These are phyloP conservation scores for Candida loeiensis DNA, from an alignment of 805 yeast species.

Conservation along the genomic window DNA sequence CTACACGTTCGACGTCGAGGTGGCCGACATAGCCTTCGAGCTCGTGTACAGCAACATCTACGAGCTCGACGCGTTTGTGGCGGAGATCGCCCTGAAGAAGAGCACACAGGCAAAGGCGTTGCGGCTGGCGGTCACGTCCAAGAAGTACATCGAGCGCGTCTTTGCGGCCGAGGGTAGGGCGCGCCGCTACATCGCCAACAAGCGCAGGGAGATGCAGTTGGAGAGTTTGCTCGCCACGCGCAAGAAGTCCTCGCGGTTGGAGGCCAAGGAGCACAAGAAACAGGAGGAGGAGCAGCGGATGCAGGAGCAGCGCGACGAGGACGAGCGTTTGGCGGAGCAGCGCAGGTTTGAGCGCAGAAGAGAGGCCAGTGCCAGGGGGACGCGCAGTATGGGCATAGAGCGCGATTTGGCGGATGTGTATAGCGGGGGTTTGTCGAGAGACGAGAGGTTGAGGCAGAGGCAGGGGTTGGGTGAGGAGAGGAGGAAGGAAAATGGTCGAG, in stretches of 20 bases:
- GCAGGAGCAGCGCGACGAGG: conserved; percentile 44
- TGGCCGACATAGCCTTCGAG: conserved; percentile 29
- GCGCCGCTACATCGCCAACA: conserved; percentile 49
- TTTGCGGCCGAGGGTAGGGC: conserved; percentile 47
- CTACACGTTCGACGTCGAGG: conserved; percentile 29
- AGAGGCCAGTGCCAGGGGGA: conserved; percentile 22
- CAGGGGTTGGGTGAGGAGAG: conserved; percentile 14
- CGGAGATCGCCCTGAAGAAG: conserved; percentile 17
- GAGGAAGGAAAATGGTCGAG: not conserved
- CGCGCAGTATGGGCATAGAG: conserved; percentile 14
- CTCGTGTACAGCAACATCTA: conserved; percentile 29
- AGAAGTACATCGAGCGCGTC: conserved; percentile 19
- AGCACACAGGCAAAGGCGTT: conserved; percentile 27
- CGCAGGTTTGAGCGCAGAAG: conserved; percentile 43
- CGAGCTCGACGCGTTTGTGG: conserved; percentile 24
- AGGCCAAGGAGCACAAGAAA: conserved; percentile 52
- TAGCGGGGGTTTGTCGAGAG: conserved; percentile 16
- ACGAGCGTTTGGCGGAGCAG: conserved; percentile 40
- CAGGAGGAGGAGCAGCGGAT: conserved; percentile 51
- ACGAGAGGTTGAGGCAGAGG: conserved; percentile 33
- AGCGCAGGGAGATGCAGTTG: conserved; percentile 63
- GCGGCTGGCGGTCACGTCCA: conserved; percentile 15
- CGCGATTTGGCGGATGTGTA: conserved; percentile 1
- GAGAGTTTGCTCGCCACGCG: conserved; percentile 61
- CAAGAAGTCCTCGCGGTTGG: conserved; percentile 70